Evolutionary conservation across 2,329 filamentous ascomycete species (phyloP).

Genomic region (Zymoseptoria crescenta): DNA sequence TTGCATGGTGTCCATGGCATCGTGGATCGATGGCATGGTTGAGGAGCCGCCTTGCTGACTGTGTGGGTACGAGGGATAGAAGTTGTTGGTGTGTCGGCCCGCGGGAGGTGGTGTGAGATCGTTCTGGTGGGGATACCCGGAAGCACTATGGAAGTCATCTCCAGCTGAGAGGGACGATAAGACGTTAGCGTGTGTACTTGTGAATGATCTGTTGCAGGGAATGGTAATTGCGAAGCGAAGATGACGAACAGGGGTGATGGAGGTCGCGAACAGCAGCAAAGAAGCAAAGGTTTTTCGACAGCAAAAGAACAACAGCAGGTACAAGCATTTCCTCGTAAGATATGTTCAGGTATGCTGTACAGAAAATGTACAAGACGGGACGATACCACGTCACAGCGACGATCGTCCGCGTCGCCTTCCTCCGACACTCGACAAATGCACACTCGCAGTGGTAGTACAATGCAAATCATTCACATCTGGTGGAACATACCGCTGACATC

Average conservation of each 20-base stretch:
- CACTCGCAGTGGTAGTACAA: slow-evolving; percentile 34
- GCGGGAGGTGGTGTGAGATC: slow-evolving; percentile 51
- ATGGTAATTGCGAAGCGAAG: slow-evolving; percentile 21
- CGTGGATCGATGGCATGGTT: slow-evolving; percentile 59
- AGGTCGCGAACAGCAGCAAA: slow-evolving; percentile 23
- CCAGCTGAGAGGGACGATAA: slow-evolving; percentile 44
- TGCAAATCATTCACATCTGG: slow-evolving; percentile 59
- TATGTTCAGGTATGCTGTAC: background rate
- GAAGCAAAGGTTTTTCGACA: slow-evolving; percentile 27
- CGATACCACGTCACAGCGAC: slow-evolving; percentile 1
- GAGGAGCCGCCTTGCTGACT: slow-evolving; percentile 46
- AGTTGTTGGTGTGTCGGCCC: slow-evolving; percentile 66
- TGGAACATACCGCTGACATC: slow-evolving; percentile 97
- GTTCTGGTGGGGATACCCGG: slow-evolving; percentile 57
- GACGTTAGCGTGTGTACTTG: slow-evolving; percentile 35
- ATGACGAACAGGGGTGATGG: slow-evolving; percentile 17
- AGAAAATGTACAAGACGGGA: slow-evolving; percentile 18
- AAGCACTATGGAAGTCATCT: slow-evolving; percentile 51
- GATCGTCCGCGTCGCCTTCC: slow-evolving; percentile 10
- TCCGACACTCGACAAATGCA: slow-evolving; percentile 14
- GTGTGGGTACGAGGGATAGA: slow-evolving; percentile 62
- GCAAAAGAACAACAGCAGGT: slow-evolving; percentile 25
- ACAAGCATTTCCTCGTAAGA: slow-evolving; percentile 15
- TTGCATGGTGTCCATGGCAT: slow-evolving; percentile 44
- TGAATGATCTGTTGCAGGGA: slow-evolving; percentile 21